Evolutionary conservation across 768 basidiomycete species (phyloP).

Genomic region (Pulveroboletus ravenelii): DNA sequence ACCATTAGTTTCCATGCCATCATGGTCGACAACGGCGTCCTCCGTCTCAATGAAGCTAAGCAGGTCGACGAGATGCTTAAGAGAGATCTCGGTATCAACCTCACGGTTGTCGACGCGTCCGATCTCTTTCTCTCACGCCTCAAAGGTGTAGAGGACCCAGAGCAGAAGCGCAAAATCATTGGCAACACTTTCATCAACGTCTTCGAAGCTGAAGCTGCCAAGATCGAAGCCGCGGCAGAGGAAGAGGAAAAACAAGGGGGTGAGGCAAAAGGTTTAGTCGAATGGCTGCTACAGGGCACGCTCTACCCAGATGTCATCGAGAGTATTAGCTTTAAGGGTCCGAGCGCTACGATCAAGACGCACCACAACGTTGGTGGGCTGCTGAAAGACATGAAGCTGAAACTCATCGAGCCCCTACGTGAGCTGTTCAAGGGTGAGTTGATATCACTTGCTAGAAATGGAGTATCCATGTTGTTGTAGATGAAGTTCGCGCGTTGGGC

Average conservation of each 20-base stretch:
- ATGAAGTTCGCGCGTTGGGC: constrained; percentile 93
- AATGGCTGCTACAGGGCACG: constrained; percentile 97
- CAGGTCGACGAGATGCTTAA: constrained; percentile 94
- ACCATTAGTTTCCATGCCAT: constrained; percentile 88
- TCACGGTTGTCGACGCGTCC: constrained; percentile 94
- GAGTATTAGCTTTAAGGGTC: constrained; percentile 98
- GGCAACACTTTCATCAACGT: constrained; percentile 99
- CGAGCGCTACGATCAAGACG: constrained; percentile 98
- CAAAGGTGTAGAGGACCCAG: constrained; percentile 92
- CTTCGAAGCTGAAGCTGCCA: constrained; percentile 90
- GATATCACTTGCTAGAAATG: not conserved
- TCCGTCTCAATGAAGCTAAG: constrained; percentile 83
- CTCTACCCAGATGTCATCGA: constrained; percentile 99
- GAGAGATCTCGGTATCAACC: constrained; percentile 89
- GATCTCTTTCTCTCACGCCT: constrained; percentile 86
- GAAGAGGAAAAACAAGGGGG: constrained; percentile 65
- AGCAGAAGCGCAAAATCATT: constrained; percentile 95
- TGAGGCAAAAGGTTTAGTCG: constrained; percentile 82
- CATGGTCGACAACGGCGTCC: constrained; percentile 98
- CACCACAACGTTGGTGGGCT: constrained; percentile 99
- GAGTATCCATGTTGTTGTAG: constrained; percentile 35
- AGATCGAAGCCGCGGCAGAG: constrained; percentile 79
- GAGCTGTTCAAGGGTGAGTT: constrained; percentile 94
- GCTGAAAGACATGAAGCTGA: constrained; percentile 96
- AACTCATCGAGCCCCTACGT: constrained; percentile 94